Evolutionary conservation across 192 early-diverging fungal species (phyloP).

Genomic region (Backusella tuberculispora): DNA sequence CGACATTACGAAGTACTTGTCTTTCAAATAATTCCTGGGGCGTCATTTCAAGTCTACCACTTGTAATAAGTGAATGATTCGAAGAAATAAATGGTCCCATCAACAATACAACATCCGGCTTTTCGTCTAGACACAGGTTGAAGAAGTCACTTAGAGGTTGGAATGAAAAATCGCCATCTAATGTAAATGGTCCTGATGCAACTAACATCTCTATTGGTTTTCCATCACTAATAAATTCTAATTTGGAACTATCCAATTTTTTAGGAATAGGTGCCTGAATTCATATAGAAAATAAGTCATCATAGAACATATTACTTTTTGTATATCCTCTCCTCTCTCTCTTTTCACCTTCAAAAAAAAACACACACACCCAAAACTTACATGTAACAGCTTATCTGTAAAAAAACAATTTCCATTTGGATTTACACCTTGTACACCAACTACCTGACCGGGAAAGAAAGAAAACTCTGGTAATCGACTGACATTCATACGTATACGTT

Average conservation of each 20-base stretch:
- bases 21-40: conserved; percentile 67
- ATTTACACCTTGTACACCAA: conserved; percentile 24
- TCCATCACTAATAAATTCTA: conserved; percentile 15
- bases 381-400: conserved; percentile 40
- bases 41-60: conserved; percentile 55
- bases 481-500: conserved; percentile 69
- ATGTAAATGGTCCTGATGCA: conserved; percentile 87
- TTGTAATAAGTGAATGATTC: conserved; percentile 58
- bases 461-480: conserved; percentile 58
- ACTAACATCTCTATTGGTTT: conserved; percentile 60
- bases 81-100: conserved; percentile 75
- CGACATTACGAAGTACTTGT: conserved; percentile 62
- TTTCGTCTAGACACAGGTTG: conserved; percentile 55
- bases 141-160: conserved; percentile 84
- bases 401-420: conserved; percentile 50
- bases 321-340: not conserved
- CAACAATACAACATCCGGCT: conserved; percentile 84
- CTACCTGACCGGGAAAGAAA: conserved; percentile 87
- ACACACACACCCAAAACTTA: not conserved
- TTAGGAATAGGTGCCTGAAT: conserved; percentile 58
- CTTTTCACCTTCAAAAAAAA: not conserved
- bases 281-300: not conserved
- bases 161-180: conserved; percentile 77
- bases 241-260: not conserved
- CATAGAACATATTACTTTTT: no score